phyloP scores from a whole-genome alignment of 352 stramenopile genomes.

The Pythium insidiosum region DNA sequence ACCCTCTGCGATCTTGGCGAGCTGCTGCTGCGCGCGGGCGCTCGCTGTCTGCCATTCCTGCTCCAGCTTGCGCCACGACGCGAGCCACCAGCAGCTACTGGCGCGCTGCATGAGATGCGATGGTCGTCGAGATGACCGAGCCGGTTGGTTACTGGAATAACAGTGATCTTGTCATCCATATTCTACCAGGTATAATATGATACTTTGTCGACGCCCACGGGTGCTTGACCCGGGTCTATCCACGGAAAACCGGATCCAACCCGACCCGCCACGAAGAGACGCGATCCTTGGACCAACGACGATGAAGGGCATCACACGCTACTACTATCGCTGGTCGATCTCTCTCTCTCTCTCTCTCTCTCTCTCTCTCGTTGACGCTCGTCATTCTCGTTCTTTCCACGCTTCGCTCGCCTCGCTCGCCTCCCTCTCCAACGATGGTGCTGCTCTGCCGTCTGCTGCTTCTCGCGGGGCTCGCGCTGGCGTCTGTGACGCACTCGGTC shows the following conservation, averaged over 20 bases:
- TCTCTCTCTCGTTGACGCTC: neutral
- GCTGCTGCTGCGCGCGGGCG: conserved; percentile 41
- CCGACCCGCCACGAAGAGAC: conserved; percentile 13
- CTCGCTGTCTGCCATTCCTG: conserved; percentile 49
- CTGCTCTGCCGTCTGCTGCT: no score
- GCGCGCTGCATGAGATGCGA: conserved; percentile 9
- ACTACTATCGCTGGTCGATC: conserved; percentile 5
- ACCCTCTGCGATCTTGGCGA: conserved; percentile 57
- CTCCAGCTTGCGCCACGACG: conserved; percentile 49
- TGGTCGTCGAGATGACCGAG: no score
- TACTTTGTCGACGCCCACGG: no score
- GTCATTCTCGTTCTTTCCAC: neutral
- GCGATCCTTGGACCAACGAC: conserved; percentile 14
- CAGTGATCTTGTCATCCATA: no score
- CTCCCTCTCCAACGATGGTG: conserved; percentile 4
- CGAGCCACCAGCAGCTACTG: conserved; percentile 54
- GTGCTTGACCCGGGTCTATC: no score
- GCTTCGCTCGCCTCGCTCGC: neutral
- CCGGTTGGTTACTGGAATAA: no score
- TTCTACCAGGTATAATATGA: no score
- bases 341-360: neutral
- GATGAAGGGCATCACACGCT: neutral
- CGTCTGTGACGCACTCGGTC: no score
- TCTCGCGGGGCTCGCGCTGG: no score
- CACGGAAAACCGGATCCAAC: no score